Evolutionary conservation across 306 rosid species (phyloP), one percentile per base, ranked within the genome.

Genomic region (Psophocarpus tetragonolobus): DNA sequence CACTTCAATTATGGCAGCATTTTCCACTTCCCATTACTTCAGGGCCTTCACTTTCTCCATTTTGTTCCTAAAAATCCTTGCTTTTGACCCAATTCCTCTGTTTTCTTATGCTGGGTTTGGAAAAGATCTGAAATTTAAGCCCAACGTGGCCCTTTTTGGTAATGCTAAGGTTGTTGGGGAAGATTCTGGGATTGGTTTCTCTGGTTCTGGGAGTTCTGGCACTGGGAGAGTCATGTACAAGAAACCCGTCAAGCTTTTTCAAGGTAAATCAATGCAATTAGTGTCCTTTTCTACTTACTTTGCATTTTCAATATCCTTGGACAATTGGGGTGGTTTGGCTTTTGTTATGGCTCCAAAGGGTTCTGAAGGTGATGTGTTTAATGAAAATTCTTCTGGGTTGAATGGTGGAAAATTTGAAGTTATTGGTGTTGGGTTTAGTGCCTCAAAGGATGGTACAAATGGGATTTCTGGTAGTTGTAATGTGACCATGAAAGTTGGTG

Each of bases 221-320:
- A 68, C 81, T 74, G 97, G 97, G 68, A 73, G 80, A 67, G 81
- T 88, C 75, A 24, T 86, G 71, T 92, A 78, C 91, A 90, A 82
- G 86, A 89, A 80, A 70, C 88, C 98, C 89, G 82, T 95, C 81
- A 81, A 81, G 87, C 87, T 92, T 48, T 27, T 80, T 42, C 87
- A 89, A 90, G 97, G 98, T 91, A 91, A 87, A 75, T 83, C 95
- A 68, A 84, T 60, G 81, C 88, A 87, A 84, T 77, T 86, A 68
- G 82, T 87, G 18, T 92, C 93, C 13, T 91, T 92, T 84, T 89
- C 94, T 5, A 89, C 91, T 14, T 80, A 86, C 75, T 92, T 95
- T 87, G 77, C 93, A 5, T 85, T 91, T 84, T 89, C 92, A 30
- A 69, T 88, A 68, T 54, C 91, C 8, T 17, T 74, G 39, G 83